Percentiles rank a stretch among this genome's conserved stretches.
Conservation (phyloP, 1,139 yeast genomes). For the Wickerhamomyces sp. region DNA sequence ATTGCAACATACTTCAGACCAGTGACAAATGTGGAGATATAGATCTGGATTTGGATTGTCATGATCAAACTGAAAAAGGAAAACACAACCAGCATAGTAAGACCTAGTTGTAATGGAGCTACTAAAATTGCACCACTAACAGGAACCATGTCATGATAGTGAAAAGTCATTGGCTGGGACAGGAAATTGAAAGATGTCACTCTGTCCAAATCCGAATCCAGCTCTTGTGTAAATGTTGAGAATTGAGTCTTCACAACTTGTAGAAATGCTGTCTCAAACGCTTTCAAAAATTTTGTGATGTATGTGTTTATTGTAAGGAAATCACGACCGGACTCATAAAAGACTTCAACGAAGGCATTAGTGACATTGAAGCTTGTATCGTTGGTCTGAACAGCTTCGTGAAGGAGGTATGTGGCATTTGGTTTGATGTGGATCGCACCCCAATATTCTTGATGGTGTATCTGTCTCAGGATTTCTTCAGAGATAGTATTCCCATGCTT, state of each 20-base stretch:
- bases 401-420: conserved; percentile 36
- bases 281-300: conserved; percentile 33
- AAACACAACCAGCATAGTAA: conserved; percentile 64
- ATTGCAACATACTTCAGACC: conserved; percentile 41
- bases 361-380: conserved; percentile 23
- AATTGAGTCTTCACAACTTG: conserved; percentile 21
- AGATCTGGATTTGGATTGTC: conserved; percentile 47
- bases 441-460: conserved; percentile 52
- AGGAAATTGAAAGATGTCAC: conserved; percentile 7
- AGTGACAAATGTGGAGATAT: conserved; percentile 38
- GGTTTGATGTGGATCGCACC: conserved; percentile 42
- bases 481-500: conserved; percentile 9
- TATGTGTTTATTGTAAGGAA: conserved; percentile 35
- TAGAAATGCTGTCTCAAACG: conserved; percentile 29
- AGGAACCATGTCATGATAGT: conserved; percentile 43
- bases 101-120: conserved; percentile 69
- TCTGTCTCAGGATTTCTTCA: conserved; percentile 24
- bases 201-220: conserved; percentile 13
- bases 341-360: conserved; percentile 26
- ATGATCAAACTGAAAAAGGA: conserved; percentile 56
- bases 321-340: conserved; percentile 53
- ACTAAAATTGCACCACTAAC: conserved; percentile 41
- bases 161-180: conserved; percentile 23
- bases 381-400: conserved; percentile 29
- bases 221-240: conserved; percentile 15